Evolutionary conservation across 805 yeast species (phyloP).

Genomic region (Wickerhamomyces canadensis): DNA sequence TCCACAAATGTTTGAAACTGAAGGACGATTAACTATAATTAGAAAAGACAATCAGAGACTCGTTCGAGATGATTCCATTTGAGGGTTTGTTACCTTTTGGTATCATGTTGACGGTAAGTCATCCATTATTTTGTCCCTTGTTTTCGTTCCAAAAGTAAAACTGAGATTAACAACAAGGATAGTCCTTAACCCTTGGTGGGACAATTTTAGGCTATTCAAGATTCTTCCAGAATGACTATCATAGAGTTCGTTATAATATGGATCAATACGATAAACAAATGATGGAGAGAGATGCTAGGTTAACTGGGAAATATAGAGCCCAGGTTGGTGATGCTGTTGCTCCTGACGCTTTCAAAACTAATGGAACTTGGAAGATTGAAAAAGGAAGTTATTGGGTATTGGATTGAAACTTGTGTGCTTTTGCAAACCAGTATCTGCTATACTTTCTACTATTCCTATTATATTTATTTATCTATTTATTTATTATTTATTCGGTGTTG

Average conservation of each 20-base stretch:
- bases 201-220: constrained; percentile 41
- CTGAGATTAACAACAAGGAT: too few relatives aligned
- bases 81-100: constrained; percentile 63
- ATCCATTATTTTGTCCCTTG: neutral
- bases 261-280: constrained; percentile 48
- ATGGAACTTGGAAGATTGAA: constrained; percentile 35
- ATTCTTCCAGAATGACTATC: constrained; percentile 40
- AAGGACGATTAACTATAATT: too few relatives aligned
- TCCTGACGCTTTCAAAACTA: constrained; percentile 74
- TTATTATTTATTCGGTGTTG: constrained; percentile 6
- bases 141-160: too few relatives aligned
- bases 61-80: constrained; percentile 55
- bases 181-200: constrained; percentile 50
- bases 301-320: constrained; percentile 71
- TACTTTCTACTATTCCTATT: too few relatives aligned
- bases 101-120: constrained; percentile 41
- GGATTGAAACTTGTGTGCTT: too few relatives aligned
- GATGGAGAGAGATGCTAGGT: constrained; percentile 68
- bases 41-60: too few relatives aligned
- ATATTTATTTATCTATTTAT: constrained; percentile 4
- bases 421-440: too few relatives aligned
- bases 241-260: constrained; percentile 47
- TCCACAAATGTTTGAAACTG: too few relatives aligned
- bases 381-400: constrained; percentile 22
- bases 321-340: constrained; percentile 64